A percentile compares a stretch with the other conserved stretches of the same genome.
Conservation (phyloP, 371 early-diverging fungal species). For the Rhizopus microsporus region DNA sequence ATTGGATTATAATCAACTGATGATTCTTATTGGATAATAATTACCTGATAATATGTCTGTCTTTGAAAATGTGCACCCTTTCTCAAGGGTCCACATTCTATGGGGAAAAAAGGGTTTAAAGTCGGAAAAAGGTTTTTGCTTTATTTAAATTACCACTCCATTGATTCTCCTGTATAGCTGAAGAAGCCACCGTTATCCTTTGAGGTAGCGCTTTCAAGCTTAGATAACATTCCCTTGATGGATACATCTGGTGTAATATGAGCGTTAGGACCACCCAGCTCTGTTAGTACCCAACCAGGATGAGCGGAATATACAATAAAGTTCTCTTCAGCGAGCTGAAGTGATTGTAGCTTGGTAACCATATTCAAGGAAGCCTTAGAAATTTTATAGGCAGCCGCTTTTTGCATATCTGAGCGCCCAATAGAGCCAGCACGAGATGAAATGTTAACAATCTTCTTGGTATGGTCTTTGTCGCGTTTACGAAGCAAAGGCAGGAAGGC, state of each 20-base stretch:
- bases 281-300: conserved; percentile 30
- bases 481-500: conserved; percentile 27
- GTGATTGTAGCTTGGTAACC: conserved; percentile 17
- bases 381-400: conserved; percentile 18
- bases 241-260: conserved; percentile 7
- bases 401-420: not conserved
- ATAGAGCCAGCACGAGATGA: conserved; percentile 24
- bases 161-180: not conserved
- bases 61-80: no score
- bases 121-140: not conserved
- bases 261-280: conserved; percentile 21
- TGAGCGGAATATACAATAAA: conserved; percentile 22
- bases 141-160: not conserved
- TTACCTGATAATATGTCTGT: not conserved
- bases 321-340: conserved; percentile 19
- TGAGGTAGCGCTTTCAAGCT: not conserved
- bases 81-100: not conserved
- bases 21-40: no score
- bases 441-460: conserved; percentile 28
- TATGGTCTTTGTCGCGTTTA: conserved; percentile 15
- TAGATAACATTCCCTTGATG: conserved; percentile 13
- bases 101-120: not conserved
- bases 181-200: not conserved
- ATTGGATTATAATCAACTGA: not conserved
- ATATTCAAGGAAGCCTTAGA: conserved; percentile 27